phyloP scores from a whole-genome alignment of 2,329 filamentous ascomycete genomes.

The Aspergillus uvarum region DNA sequence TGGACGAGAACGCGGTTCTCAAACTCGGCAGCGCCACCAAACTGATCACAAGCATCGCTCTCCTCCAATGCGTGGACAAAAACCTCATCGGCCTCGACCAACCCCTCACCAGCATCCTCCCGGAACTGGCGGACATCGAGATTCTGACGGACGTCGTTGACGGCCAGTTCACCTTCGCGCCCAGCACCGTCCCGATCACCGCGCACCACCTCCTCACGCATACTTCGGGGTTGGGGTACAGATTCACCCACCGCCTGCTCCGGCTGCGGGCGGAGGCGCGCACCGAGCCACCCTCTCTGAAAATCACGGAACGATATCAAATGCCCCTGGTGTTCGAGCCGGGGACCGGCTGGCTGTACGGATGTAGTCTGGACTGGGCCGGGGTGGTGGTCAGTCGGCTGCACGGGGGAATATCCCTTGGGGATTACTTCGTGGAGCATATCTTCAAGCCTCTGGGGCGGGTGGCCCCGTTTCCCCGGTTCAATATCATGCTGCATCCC shows the following conservation, averaged over 20 bases:
- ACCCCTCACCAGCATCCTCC: constrained; percentile 48
- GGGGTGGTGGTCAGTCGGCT: constrained; percentile 6
- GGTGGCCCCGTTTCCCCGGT: not conserved
- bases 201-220: constrained; percentile 8
- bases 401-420: not conserved
- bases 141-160: constrained; percentile 51
- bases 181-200: not conserved
- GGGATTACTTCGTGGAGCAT: constrained; percentile 7
- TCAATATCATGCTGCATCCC: constrained; percentile 1
- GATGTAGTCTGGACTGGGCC: constrained; percentile 10
- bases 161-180: constrained; percentile 22
- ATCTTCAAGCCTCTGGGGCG: constrained; percentile 2
- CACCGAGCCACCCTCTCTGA: not conserved
- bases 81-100: constrained; percentile 50
- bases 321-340: constrained; percentile 10
- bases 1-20: constrained; percentile 19
- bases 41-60: constrained; percentile 53
- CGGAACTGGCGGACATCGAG: constrained; percentile 50
- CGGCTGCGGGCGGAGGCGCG: not conserved
- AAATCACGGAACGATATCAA: not conserved
- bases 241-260: constrained; percentile 1
- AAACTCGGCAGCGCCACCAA: constrained; percentile 38
- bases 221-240: constrained; percentile 5
- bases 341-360: constrained; percentile 5
- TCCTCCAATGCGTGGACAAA: constrained; percentile 56